These are phyloP conservation scores for Cenococcum geophilum DNA, from an alignment of 495 filamentous ascomycete species.

Conservation along the genomic window DNA sequence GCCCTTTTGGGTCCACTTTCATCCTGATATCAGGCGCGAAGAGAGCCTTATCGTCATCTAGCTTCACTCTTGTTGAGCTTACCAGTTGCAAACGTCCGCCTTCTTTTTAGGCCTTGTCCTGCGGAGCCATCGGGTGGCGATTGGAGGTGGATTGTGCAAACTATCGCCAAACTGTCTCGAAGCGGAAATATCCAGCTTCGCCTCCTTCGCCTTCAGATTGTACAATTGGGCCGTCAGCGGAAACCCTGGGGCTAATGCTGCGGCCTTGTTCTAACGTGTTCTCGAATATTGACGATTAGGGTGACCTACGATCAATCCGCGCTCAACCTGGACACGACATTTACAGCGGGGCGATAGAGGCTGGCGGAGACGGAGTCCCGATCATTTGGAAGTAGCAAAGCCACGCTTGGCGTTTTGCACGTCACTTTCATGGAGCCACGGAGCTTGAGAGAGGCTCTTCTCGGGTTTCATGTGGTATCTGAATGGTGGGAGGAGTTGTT, in stretches of 20 bases:
- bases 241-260: background rate
- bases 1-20: no score
- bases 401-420: background rate
- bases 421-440: background rate
- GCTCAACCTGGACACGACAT: background rate
- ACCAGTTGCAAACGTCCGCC: background rate
- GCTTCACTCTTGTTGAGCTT: background rate
- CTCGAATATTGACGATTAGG: background rate
- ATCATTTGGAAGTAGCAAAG: background rate
- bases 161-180: background rate
- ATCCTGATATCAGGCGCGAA: background rate
- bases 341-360: background rate
- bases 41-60: background rate
- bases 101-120: background rate
- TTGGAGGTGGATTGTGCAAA: background rate
- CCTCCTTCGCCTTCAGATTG: background rate
- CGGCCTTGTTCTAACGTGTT: background rate
- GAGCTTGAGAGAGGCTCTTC: background rate
- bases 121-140: background rate
- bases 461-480: background rate
- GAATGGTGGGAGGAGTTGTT: background rate
- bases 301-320: background rate
- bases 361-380: background rate
- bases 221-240: background rate
- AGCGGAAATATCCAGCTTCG: background rate